These are phyloP conservation scores for Ganoderma multipileum DNA, from an alignment of 1,284 basidiomycete species.

Conservation along the genomic window DNA sequence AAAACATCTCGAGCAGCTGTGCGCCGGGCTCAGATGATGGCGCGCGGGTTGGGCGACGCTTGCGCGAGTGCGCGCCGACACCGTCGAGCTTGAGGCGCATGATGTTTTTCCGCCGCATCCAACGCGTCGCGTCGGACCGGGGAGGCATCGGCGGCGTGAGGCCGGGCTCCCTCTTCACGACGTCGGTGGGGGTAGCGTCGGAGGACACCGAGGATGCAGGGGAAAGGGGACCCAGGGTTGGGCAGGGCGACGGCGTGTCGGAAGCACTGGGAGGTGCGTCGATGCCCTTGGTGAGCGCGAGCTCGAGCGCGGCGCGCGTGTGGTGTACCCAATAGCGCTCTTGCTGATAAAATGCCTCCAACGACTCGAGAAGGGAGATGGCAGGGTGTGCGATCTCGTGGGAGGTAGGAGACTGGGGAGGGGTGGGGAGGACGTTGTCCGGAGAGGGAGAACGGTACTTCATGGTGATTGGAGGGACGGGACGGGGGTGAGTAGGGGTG, in stretches of 20 bases:
- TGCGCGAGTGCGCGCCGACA: slow-evolving; percentile 42
- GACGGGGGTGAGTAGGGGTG: slow-evolving; percentile 25
- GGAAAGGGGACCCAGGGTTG: slow-evolving; percentile 24
- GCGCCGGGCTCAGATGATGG: slow-evolving; percentile 52
- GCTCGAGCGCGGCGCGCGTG: slow-evolving; percentile 43
- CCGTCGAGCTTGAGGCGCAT: slow-evolving; percentile 56
- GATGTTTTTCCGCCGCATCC: slow-evolving; percentile 56
- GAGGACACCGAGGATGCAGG: slow-evolving; percentile 30
- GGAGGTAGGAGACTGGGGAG: slow-evolving; percentile 50
- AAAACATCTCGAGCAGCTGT: slow-evolving; percentile 70
- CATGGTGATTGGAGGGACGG: slow-evolving; percentile 30
- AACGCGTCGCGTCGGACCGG: slow-evolving; percentile 42
- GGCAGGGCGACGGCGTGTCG: slow-evolving; percentile 34
- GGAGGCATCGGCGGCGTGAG: slow-evolving; percentile 32
- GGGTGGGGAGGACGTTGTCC: slow-evolving; percentile 48
- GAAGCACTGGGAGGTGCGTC: slow-evolving; percentile 35
- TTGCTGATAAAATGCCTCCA: slow-evolving; percentile 70
- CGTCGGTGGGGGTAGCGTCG: slow-evolving; percentile 22
- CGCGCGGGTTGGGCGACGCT: slow-evolving; percentile 38
- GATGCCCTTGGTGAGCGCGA: slow-evolving; percentile 42
- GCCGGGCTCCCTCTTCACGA: slow-evolving; percentile 39
- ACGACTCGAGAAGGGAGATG: slow-evolving; percentile 62
- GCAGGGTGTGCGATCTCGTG: slow-evolving; percentile 49
- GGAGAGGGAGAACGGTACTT: slow-evolving; percentile 39
- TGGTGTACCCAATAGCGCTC: slow-evolving; percentile 73